These are phyloP conservation scores for Podospora pseudoanserina DNA, from an alignment of 495 filamentous ascomycete species.

Conservation along the genomic window DNA sequence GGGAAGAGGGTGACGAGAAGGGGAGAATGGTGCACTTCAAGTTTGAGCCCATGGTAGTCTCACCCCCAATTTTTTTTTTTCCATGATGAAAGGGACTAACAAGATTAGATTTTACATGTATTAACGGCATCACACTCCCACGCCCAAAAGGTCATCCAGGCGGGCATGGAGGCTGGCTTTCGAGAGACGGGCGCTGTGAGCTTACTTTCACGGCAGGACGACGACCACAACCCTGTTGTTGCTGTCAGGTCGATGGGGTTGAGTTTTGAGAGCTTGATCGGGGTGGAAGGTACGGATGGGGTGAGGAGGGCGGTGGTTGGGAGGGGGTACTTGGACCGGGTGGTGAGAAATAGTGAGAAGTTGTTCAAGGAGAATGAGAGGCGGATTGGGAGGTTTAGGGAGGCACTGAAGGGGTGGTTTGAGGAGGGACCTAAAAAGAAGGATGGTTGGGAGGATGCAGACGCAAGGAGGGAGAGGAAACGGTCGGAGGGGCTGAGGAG, in stretches of 20 bases:
- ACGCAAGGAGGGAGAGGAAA: constrained; percentile 56
- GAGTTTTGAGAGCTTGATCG: constrained; percentile 73
- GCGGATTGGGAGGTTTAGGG: constrained; percentile 61
- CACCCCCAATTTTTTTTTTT: constrained; percentile 6
- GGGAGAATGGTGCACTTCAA: constrained; percentile 77
- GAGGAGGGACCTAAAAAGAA: constrained; percentile 21
- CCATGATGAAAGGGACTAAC: constrained; percentile 12
- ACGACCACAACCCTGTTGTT: constrained; percentile 61
- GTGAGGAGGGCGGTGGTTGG: constrained; percentile 43
- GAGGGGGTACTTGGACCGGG: constrained; percentile 56
- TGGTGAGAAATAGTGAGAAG: constrained; percentile 69
- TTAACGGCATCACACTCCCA: constrained; percentile 66
- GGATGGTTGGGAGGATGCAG: constrained; percentile 54
- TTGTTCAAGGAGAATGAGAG: constrained; percentile 71
- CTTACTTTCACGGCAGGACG: constrained; percentile 14
- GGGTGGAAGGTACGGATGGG: constrained; percentile 44
- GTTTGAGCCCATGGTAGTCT: constrained; percentile 85
- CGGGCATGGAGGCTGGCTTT: constrained; percentile 77
- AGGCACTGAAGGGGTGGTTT: constrained; percentile 37
- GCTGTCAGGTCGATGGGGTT: constrained; percentile 78
- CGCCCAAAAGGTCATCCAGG: constrained; percentile 67
- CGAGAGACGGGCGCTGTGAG: constrained; percentile 77
- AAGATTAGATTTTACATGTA: constrained; percentile 76
- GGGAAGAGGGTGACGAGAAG: constrained; percentile 12
- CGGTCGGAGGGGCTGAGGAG: constrained; percentile 57